Evolutionary conservation across 2,329 filamentous ascomycete genomes (phyloP), one percentile per base, ranked within the genome.

Genomic region (Ophiostoma sp.): DNA sequence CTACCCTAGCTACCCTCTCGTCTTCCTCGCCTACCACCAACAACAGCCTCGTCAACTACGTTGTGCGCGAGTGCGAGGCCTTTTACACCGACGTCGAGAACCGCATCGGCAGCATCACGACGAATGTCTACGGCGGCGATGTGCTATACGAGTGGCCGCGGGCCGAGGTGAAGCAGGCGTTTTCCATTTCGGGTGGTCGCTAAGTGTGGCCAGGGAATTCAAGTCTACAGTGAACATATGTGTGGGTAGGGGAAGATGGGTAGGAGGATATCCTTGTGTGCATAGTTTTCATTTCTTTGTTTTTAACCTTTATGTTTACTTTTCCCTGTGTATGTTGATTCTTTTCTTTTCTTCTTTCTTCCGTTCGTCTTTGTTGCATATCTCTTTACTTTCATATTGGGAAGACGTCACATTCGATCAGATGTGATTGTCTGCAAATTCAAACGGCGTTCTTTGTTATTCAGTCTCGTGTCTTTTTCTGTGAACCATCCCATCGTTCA

Each of bases 101-200:
- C 78, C 84, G 90, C 69, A 88, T 92, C 77, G 85, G 86, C 57
- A 85, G 83, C 69, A 84, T 91, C 76, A 89, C 87, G 63, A 87
- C 88, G 28, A 87, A 89, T 77, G 87, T 91, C 33, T 91, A 91
- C 77, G 87, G 89, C 61, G 89, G 90, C 9, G 89, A 91, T 78
- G 85, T 90, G 55, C 79, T 89, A 75, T 90, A 89, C 77, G 90
- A 91, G 80, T 91, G 89, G 89, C 89, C 89, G n/a, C 83, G 88
- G 74, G 83, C 83, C 17, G 90, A 91, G 77, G 88, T 91, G 57
- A 89, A 89, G 82, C 82, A 83, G 72, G 88, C 88, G 19, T 91
- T 91, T 77, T 70, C 78, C 4, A 73, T 59, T 63, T 36, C 68
- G 0, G 33, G 68, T 0, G 68, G 48, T 1, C 68, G 68, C n/a